Evolutionary conservation across 768 basidiomycete genomes (phyloP).

Genomic region (Astraeus odoratus): DNA sequence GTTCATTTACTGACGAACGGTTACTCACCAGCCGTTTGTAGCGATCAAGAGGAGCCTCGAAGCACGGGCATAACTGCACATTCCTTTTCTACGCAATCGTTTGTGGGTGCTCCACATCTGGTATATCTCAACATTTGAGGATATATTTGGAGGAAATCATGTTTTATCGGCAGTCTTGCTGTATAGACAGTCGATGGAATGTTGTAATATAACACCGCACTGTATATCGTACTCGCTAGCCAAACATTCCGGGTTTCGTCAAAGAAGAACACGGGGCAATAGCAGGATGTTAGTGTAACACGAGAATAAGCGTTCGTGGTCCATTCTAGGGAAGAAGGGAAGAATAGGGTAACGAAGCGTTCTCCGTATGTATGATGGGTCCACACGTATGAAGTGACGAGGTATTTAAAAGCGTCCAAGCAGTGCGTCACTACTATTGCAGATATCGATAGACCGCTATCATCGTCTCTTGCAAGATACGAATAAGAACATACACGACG

Average conservation of each 20-base stretch:
- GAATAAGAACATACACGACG: too few relatives aligned
- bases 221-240: slow-evolving; percentile 20
- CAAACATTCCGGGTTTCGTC: slow-evolving; percentile 6
- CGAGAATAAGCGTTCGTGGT: slow-evolving; percentile 12
- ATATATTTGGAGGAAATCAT: background rate
- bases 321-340: background rate
- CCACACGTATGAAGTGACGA: slow-evolving; percentile 5
- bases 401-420: slow-evolving; percentile 15
- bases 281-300: slow-evolving; percentile 14
- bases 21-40: slow-evolving; percentile 15
- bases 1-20: background rate
- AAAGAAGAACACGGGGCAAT: slow-evolving; percentile 8
- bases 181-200: slow-evolving; percentile 7
- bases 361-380: background rate
- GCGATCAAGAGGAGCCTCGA: slow-evolving; percentile 60
- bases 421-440: too few relatives aligned
- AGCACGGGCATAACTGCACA: slow-evolving; percentile 15
- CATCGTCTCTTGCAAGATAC: too few relatives aligned
- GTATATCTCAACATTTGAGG: background rate
- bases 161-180: background rate
- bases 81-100: background rate
- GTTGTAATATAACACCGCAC: slow-evolving; percentile 24
- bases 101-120: background rate
- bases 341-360: slow-evolving; percentile 7
- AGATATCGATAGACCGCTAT: too few relatives aligned